Conservation (phyloP, 2,329 filamentous ascomycete species). For the Microsporum ferrugineum region DNA sequence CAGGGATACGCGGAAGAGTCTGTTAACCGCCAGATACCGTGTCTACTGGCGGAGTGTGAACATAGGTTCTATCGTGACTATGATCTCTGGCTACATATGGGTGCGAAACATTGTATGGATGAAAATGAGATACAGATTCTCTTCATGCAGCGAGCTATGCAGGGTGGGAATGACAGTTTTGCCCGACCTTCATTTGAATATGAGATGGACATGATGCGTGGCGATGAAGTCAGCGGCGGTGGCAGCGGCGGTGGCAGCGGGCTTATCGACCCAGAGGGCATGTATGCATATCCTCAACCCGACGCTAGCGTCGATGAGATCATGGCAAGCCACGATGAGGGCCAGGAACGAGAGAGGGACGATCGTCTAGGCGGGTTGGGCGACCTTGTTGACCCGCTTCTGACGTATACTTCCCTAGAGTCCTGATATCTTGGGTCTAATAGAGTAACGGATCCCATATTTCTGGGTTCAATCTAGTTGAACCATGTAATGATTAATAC, state of each 20-base stretch:
- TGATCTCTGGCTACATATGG: constrained; percentile 48
- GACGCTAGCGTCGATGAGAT: neutral
- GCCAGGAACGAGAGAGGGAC: neutral
- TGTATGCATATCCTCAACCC: neutral
- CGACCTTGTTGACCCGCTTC: constrained; percentile 26
- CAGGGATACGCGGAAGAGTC: constrained; percentile 43
- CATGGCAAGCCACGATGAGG: constrained; percentile 1
- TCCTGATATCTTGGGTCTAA: neutral
- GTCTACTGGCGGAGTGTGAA: constrained; percentile 41
- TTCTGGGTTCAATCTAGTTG: neutral
- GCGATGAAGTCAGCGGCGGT: neutral
- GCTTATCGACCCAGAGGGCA: constrained; percentile 4
- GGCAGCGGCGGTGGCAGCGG: neutral
- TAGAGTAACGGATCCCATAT: neutral
- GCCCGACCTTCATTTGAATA: neutral
- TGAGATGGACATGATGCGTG: constrained; percentile 7
- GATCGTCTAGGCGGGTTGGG: constrained; percentile 7
- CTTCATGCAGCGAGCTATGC: constrained; percentile 31
- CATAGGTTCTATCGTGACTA: constrained; percentile 47
- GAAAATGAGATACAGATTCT: constrained; percentile 32
- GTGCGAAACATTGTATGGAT: constrained; percentile 30
- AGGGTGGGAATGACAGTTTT: constrained; percentile 21
- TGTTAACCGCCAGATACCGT: constrained; percentile 39
- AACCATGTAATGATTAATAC: neutral
- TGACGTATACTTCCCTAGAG: constrained; percentile 17